Base-by-base conservation (phyloP, 768 basidiomycete species). In the Pleurotus cornucopiae region DNA sequence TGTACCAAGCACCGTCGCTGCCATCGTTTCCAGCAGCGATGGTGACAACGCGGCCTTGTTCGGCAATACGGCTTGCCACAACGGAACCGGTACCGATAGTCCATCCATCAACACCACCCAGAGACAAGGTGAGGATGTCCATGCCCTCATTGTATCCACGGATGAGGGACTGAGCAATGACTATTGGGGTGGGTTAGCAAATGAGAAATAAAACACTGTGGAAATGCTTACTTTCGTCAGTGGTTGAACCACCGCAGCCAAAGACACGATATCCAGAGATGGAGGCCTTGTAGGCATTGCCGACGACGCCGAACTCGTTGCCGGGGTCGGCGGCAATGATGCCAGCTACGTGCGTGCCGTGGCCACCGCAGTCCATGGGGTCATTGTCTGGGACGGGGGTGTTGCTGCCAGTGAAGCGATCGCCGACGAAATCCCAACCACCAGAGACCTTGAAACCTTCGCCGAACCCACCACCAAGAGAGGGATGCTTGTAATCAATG, bases 21-120 rank as follows among this genome's bases (percentile, higher is more conserved):
- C 84, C 74, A 45, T 73, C 69, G 52, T 84, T 82, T 41, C 86
- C 86, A 13, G 84, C 83, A 30, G 85, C 78, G 39, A 85, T 81
- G 9, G 81, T 84, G 43, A 89, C 80, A 48, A 86, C 74, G 61
- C 75, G 82, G 5, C 88, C 87, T 30, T 69, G 68, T 2, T 67
- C 73, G 2, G 82, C 78, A 40, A 89, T 77, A 46, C 85, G 70
- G 61, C 79, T 81, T 0, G 85, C 80, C 3, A 88, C 73, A 2
- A 86, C 84, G 11, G 81, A 64, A 46, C 71, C 67, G 6, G 79
- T 68, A 26, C 75, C 73, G 62, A 82, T 79, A 1, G 84, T 83
- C 86, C 86, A 90, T 3, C 85, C 86, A 58, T 79, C 75, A 3
- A 76, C 60, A 13, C 82, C 80, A 38, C 86, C 86, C 3, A 89